Base-by-base conservation (phyloP, 2,329 filamentous ascomycete genomes). In the Neoarthrinium moseri region DNA sequence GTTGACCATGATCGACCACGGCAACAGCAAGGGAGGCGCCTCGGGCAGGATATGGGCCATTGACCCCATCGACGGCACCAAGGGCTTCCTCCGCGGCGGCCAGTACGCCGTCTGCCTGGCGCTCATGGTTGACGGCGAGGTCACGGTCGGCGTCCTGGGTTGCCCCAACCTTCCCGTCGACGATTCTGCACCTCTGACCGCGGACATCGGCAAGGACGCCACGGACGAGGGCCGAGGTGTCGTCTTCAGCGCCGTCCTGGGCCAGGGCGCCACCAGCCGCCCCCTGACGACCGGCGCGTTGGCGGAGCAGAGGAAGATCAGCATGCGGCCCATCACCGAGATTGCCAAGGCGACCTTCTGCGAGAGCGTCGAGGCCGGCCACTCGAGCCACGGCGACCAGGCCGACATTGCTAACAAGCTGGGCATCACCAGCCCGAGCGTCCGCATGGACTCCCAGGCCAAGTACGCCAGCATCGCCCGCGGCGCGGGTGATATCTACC, bases 31-130 rank as follows among this genome's bases (percentile, higher is more conserved):
- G 47, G 90, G 90, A 49, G 90, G 90, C 22, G 67, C 44, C 50
- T 77, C 74, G 54, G 91, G 90, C 51, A 79, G 94, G 55, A 89
- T 97, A 67, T 99, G 94, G 94, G 89, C 92, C 32, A 84, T 99
- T 47, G 94, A 99, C 68, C 94, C 94, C 49, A 96, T 99, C 52
- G 94, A 99, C 68, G 94, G 94, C 55, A 99, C 94, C 44, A 96
- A 96, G 73, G 95, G 94, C 23, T 99, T 99, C 73, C 75, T 99
- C 50, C 83, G 95, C 51, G 94, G 94, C 43, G 95, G 91, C 30
- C 94, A 99, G 73, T 99, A 99, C 65, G 95, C 94, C 45, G 91
- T 99, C 44, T 96, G 92, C 64, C 80, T 99, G 5, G 94, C 82
- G 27, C 76, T 99, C 58, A 86, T 99, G 72, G 88, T 95, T 22